Evolutionary conservation across 305 asterid species (phyloP), one percentile per base, ranked within the genome.

Genomic region (Fraxinus paxiana): DNA sequence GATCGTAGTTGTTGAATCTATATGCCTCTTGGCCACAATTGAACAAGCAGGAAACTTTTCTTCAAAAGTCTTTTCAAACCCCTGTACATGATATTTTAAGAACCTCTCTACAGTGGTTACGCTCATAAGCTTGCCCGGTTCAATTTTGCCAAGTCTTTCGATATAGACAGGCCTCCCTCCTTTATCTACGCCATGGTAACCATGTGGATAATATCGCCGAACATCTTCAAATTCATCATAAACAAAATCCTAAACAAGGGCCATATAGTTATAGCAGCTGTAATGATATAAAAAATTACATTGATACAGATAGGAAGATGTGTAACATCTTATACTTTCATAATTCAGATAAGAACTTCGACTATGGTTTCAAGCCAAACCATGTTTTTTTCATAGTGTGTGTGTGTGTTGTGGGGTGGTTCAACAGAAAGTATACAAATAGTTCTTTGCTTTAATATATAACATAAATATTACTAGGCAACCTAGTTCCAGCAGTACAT

Each of bases 21-120:
- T 92, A 85, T 96, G 99, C 78, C 97, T 92, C 91, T 89, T 92
- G 76, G 97, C 92, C 82, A 88, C 89, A 82, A 96, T 87, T 61
- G 99, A 96, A 85, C 99, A 94, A 69, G 98, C 98, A 75, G 99
- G 98, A 87, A 92, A 94, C 89, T 93, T 96, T 84, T 89, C 94
- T 18, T 84, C 79, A 80, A 96, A 96, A 56, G 90, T 80, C 85
- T 85, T 94, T 85, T 96, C 99, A 86, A 94, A 92, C 79, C 99
- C 98, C 82, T 92, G 98, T 82, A 96, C 85, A 74, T 96, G 99
- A 91, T 94, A 92, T 82, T 91, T 94, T 75, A 96, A 88, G 89
- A 96, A 96, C 84, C 98, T 91, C 61, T 96, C 98, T 75, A 90
- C 87, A 12, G 99, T 92, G 82, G 98, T 96, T 76, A 91, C 97